Evolutionary conservation across 192 early-diverging fungal genomes (phyloP).

Genomic region (Haplosporangium gracile): DNA sequence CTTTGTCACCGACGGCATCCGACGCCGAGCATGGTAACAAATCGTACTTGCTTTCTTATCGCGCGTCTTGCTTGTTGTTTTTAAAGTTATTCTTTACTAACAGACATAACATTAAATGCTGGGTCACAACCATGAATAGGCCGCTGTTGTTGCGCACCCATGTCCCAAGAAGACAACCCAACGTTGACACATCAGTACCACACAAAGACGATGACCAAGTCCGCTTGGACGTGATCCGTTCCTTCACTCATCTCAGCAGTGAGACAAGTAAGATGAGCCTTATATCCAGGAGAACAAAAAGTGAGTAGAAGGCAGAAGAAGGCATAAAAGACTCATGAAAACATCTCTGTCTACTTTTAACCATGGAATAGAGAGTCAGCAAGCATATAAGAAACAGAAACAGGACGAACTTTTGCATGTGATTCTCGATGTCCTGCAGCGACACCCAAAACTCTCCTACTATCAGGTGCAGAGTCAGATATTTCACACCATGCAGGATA

Average conservation of each 20-base stretch:
- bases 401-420: constrained; percentile 62
- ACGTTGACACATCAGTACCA: background rate
- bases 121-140: constrained; percentile 27
- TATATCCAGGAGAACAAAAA: background rate
- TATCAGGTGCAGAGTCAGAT: constrained; percentile 58
- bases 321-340: background rate
- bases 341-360: background rate
- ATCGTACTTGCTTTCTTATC: background rate
- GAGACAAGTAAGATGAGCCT: constrained; percentile 29
- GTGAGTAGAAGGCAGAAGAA: background rate
- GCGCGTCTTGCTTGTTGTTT: background rate
- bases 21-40: constrained; percentile 60
- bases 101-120: background rate
- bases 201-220: constrained; percentile 69
- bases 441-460: constrained; percentile 63
- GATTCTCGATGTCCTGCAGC: constrained; percentile 62
- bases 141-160: constrained; percentile 58
- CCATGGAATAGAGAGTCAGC: constrained; percentile 22
- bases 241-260: constrained; percentile 58
- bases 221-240: constrained; percentile 60
- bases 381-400: constrained; percentile 54
- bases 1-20: constrained; percentile 63
- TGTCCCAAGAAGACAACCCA: constrained; percentile 17
- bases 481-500: background rate
- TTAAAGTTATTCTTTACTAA: background rate